A percentile compares a stretch with the other conserved stretches of the same genome.
phyloP scores from a whole-genome alignment of 1,284 basidiomycete genomes.

The Abortiporus biennis region DNA sequence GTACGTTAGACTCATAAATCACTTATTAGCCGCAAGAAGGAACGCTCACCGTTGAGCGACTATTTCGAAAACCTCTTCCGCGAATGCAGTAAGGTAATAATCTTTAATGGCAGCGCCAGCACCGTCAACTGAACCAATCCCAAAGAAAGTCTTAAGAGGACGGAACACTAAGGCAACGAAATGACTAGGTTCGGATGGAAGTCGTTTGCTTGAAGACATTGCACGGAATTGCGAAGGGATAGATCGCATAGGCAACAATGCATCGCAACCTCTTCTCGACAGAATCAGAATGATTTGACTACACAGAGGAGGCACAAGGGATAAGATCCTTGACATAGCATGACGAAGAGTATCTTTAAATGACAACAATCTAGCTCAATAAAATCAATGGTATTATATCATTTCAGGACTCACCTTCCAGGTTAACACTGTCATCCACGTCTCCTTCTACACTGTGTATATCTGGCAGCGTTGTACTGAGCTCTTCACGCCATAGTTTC shows the following conservation, averaged over 20 bases:
- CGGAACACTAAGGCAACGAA: conserved; percentile 80
- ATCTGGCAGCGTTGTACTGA: conserved; percentile 53
- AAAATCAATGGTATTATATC: not conserved
- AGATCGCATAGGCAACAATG: conserved; percentile 80
- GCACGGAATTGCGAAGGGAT: conserved; percentile 85
- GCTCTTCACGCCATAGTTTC: conserved; percentile 61
- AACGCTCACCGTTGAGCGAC: conserved; percentile 58
- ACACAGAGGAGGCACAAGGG: conserved; percentile 48
- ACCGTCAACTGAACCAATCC: conserved; percentile 45
- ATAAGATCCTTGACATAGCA: conserved; percentile 40
- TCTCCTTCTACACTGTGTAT: conserved; percentile 17
- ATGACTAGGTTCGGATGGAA: conserved; percentile 73
- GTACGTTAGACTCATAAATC: not conserved
- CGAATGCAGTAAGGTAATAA: conserved; percentile 47
- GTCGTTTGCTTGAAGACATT: conserved; percentile 62
- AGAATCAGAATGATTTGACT: conserved; percentile 69
- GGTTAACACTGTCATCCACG: conserved; percentile 31
- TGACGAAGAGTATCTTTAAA: conserved; percentile 50
- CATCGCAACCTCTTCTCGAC: conserved; percentile 75
- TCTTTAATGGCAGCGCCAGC: conserved; percentile 53
- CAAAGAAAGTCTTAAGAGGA: conserved; percentile 79
- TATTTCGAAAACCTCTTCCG: conserved; percentile 65
- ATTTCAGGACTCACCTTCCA: conserved; percentile 41
- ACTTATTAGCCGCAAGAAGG: not conserved
- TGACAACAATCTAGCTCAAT: no score